A percentile compares a stretch with the other conserved stretches of the same genome.
Conservation (phyloP, 1,284 basidiomycete species). For the Paramarasmius palmivorus region DNA sequence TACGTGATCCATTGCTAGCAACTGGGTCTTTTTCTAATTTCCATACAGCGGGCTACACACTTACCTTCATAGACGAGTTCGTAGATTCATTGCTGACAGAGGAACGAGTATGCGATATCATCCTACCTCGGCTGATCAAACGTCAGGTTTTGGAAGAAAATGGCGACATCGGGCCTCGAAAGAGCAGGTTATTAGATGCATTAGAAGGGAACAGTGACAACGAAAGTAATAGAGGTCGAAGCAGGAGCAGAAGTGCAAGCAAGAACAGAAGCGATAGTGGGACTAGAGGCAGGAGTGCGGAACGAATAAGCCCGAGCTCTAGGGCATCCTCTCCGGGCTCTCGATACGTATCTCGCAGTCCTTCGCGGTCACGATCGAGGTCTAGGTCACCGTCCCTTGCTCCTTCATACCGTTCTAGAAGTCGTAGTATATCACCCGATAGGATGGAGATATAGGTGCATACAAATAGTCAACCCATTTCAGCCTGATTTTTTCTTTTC, state of each 20-base stretch:
- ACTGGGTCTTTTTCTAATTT: too few relatives aligned
- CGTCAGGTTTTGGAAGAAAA: conserved; percentile 89
- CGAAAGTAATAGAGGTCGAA: conserved; percentile 37
- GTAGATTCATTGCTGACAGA: conserved; percentile 83
- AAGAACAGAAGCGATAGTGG: conserved; percentile 29
- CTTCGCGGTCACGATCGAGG: conserved; percentile 44
- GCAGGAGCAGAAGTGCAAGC: conserved; percentile 32
- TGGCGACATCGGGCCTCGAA: conserved; percentile 82
- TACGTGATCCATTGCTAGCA: conserved; percentile 40
- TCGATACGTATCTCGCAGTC: conserved; percentile 66
- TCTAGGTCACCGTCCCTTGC: conserved; percentile 31
- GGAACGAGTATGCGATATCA: conserved; percentile 96
- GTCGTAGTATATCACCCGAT: conserved; percentile 62
- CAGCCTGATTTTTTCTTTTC: conserved; percentile 33
- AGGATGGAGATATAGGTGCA: conserved; percentile 35
- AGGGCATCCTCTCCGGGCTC: conserved; percentile 36
- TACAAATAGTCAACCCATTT: background rate
- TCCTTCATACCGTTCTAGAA: conserved; percentile 49
- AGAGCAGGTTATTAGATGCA: conserved; percentile 80
- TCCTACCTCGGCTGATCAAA: conserved; percentile 88
- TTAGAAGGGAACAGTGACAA: conserved; percentile 72
- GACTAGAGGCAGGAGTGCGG: conserved; percentile 28
- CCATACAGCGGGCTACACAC: conserved; percentile 36
- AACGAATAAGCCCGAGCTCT: conserved; percentile 36
- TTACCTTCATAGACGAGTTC: conserved; percentile 85